Base-by-base conservation (phyloP, 2,329 filamentous ascomycete species). In the Elsinoe australis region DNA sequence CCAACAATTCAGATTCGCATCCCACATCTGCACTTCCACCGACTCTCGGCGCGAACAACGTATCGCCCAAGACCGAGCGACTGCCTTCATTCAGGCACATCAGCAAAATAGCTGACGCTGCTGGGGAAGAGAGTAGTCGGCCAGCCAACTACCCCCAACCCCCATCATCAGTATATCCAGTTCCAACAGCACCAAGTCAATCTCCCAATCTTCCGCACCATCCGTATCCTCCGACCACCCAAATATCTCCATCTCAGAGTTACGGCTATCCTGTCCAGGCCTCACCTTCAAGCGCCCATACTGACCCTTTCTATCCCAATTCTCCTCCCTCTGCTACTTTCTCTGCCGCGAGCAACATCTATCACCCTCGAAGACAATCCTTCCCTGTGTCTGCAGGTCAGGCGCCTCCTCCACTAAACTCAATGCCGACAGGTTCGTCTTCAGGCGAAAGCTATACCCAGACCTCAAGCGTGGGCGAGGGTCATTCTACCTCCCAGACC, bases 401-500 rank as follows among this genome's bases (percentile, higher is more conserved):
- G 6, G 15, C 24, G 19, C 52, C 50, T n/a, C 52, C 47, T 2
- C 41, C 44, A 5, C 17, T 50, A 18, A 49, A 36, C 15, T 46
- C 36, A 10, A 36, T 50, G 39, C 29, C 36, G 12, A 50, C 36
- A n/a, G 39, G 36, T 17, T 50, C 60, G 17, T 63, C 61, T 10
- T 59, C 58, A 2, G 58, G 56, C 12, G 61, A 60, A 14, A 63
- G 59, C 46, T 52, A 59, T n/a, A 41, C 46, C 32, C 48, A 57
- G 0, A 56, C 54, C 44, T 60, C 60, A 1, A 59, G 56, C 42
- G 55, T 56, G 5, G 48, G 35, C 2, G 62, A 64, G 39, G 58
- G 58, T 5, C 61, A 61, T 50, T 64, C 61, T 49, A 64, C 62
- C 6, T 51, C 53, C 24, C 62, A 64, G 8, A 63, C 62, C 50